phyloP scores from a whole-genome alignment of 1,284 basidiomycete species.

The Malassezia obtusa region DNA sequence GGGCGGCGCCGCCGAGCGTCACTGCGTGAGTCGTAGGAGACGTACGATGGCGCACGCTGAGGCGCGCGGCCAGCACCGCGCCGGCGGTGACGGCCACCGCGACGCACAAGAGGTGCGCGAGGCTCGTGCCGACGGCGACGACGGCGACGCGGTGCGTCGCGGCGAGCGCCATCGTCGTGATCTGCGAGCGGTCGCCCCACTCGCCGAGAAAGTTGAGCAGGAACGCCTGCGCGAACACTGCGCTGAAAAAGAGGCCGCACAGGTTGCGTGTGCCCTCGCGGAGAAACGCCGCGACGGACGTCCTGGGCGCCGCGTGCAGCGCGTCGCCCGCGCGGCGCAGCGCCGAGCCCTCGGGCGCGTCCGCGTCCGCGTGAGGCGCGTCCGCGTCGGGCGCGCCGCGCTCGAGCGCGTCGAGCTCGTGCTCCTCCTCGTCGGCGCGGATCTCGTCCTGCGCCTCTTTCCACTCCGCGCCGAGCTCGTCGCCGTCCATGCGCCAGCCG shows the following conservation, averaged over 20 bases:
- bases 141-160: conserved; percentile 60
- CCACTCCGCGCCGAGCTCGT: conserved; percentile 58
- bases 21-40: conserved; percentile 55
- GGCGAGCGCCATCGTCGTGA: conserved; percentile 89
- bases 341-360: not conserved
- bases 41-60: conserved; percentile 86
- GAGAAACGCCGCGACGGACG: conserved; percentile 14
- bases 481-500: conserved; percentile 31
- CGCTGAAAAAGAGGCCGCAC: conserved; percentile 70
- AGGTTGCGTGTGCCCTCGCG: conserved; percentile 69
- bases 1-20: conserved; percentile 67
- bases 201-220: conserved; percentile 91
- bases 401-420: conserved; percentile 54
- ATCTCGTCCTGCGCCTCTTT: conserved; percentile 56
- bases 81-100: conserved; percentile 11
- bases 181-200: conserved; percentile 96
- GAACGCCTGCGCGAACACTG: conserved; percentile 91
- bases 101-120: conserved; percentile 15
- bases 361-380: not conserved
- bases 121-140: conserved; percentile 15
- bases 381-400: conserved; percentile 5
- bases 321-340: not conserved
- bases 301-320: not conserved
- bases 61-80: conserved; percentile 59
- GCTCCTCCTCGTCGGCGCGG: conserved; percentile 77